These are phyloP conservation scores for Orbilia blumenaviensis DNA, from an alignment of 2,329 filamentous ascomycete species.

Conservation along the genomic window DNA sequence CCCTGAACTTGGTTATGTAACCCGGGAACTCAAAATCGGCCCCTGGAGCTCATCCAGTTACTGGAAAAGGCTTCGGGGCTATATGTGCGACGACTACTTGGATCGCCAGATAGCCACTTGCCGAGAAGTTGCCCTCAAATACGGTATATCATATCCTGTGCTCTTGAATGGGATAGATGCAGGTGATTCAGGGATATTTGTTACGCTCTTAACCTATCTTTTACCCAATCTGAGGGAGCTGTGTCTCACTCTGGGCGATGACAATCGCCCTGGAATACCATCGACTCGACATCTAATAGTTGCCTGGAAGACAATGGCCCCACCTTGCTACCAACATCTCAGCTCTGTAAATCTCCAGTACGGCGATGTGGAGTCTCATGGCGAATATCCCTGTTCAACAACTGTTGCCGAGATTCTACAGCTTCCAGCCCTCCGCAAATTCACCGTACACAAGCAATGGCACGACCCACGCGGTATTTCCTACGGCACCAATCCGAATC, in stretches of 20 bases:
- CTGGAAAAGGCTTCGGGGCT: slow-evolving; percentile 38
- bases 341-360: slow-evolving; percentile 37
- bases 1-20: slow-evolving; percentile 38
- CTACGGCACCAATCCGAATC: slow-evolving; percentile 10
- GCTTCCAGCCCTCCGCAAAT: slow-evolving; percentile 28
- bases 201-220: slow-evolving; percentile 30
- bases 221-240: slow-evolving; percentile 40
- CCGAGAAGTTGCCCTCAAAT: slow-evolving; percentile 27
- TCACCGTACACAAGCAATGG: slow-evolving; percentile 39
- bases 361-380: slow-evolving; percentile 26
- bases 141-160: slow-evolving; percentile 38
- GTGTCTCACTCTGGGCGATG: slow-evolving; percentile 29
- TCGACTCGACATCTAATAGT: slow-evolving; percentile 44
- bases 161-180: slow-evolving; percentile 30
- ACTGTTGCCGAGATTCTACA: slow-evolving; percentile 31
- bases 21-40: slow-evolving; percentile 38
- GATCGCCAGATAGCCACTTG: slow-evolving; percentile 24
- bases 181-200: slow-evolving; percentile 33
- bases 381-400: slow-evolving; percentile 24
- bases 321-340: slow-evolving; percentile 31
- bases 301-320: slow-evolving; percentile 40
- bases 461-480: slow-evolving; percentile 17
- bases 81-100: slow-evolving; percentile 37
- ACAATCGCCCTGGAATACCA: slow-evolving; percentile 15
- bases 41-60: slow-evolving; percentile 28